Percentiles rank a stretch among this genome's conserved stretches.
Evolutionary conservation across 371 early-diverging fungal species (phyloP).

Genomic region (Mucor lusitanicus): DNA sequence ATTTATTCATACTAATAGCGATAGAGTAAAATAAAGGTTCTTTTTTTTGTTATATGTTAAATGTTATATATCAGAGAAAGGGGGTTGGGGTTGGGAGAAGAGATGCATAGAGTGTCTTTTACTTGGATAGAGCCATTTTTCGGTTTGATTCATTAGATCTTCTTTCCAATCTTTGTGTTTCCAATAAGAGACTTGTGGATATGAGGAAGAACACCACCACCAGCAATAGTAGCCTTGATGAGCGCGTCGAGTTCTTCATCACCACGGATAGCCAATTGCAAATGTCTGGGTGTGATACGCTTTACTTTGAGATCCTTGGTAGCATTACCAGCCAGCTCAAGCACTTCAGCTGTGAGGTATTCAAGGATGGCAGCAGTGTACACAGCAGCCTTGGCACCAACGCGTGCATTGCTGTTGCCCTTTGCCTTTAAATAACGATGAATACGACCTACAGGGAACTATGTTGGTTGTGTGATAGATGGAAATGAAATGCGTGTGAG

Average conservation of each 20-base stretch:
- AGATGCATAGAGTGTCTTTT: background rate
- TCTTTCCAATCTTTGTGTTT: constrained; percentile 61
- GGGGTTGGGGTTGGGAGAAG: background rate
- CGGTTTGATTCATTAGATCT: constrained; percentile 26
- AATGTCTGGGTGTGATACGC: constrained; percentile 88
- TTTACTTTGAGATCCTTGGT: constrained; percentile 89
- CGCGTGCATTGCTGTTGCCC: constrained; percentile 78
- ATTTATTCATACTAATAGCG: background rate
- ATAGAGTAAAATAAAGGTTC: background rate
- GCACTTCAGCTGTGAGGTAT: constrained; percentile 89
- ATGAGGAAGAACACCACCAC: constrained; percentile 83
- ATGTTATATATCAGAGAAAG: background rate
- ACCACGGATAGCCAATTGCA: constrained; percentile 90
- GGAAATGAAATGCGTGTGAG: background rate
- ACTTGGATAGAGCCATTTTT: background rate
- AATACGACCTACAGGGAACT: constrained; percentile 90
- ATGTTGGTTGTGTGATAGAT: constrained; percentile 3
- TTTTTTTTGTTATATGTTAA: background rate
- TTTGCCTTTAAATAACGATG: constrained; percentile 86
- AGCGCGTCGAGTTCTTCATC: constrained; percentile 90
- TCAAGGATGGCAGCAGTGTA: constrained; percentile 91
- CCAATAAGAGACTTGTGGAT: constrained; percentile 75
- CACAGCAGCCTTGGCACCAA: constrained; percentile 90
- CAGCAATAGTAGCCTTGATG: constrained; percentile 89
- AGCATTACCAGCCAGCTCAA: constrained; percentile 92